These are phyloP conservation scores for Chalciporus piperatus DNA, from an alignment of 768 basidiomycete genomes.

Conservation along the genomic window DNA sequence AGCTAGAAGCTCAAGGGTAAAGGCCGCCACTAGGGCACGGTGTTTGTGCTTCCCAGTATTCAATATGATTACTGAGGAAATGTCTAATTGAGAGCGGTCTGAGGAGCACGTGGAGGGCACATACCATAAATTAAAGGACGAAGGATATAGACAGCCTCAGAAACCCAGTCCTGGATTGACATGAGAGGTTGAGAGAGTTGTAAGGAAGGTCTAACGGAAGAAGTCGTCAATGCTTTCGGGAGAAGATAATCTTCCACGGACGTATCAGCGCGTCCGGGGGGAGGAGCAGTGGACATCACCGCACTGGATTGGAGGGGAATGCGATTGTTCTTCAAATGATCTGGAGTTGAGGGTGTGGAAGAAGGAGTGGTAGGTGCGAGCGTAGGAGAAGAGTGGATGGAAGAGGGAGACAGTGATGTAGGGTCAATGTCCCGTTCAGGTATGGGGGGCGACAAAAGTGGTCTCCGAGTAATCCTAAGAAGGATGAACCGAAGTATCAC, in stretches of 20 bases:
- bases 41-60: slow-evolving; percentile 32
- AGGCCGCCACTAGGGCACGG: slow-evolving; percentile 60
- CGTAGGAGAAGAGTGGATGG: slow-evolving; percentile 56
- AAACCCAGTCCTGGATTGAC: slow-evolving; percentile 69
- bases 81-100: slow-evolving; percentile 2
- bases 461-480: slow-evolving; percentile 71
- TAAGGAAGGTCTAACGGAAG: slow-evolving; percentile 68
- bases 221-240: slow-evolving; percentile 74
- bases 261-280: slow-evolving; percentile 48
- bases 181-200: slow-evolving; percentile 61
- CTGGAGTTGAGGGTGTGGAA: slow-evolving; percentile 60
- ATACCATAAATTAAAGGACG: slow-evolving; percentile 78
- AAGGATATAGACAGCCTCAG: slow-evolving; percentile 68
- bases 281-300: slow-evolving; percentile 49
- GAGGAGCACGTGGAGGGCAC: slow-evolving; percentile 19
- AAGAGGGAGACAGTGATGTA: slow-evolving; percentile 54
- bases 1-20: slow-evolving; percentile 71
- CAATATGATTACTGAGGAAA: slow-evolving; percentile 22
- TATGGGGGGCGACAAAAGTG: slow-evolving; percentile 72
- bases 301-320: slow-evolving; percentile 63
- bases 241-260: slow-evolving; percentile 78
- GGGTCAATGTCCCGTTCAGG: slow-evolving; percentile 90
- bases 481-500: slow-evolving; percentile 71
- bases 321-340: slow-evolving; percentile 80
- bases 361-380: slow-evolving; percentile 56